Base-by-base conservation (phyloP, 306 rosid species). In the Prunus armeniaca region DNA sequence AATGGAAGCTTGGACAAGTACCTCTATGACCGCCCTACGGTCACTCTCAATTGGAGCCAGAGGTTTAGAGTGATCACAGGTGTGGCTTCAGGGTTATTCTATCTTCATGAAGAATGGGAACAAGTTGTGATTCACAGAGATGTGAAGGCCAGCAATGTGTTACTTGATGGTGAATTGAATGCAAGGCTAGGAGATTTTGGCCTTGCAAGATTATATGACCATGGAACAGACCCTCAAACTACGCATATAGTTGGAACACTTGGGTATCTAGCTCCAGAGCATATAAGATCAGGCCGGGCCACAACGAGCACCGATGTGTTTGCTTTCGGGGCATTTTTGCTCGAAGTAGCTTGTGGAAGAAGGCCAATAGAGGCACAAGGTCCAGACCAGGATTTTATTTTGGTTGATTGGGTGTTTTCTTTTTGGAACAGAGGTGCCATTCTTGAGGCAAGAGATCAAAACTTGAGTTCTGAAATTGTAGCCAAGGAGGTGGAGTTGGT, bases 271-370 rank as follows among this genome's bases (percentile, higher is more conserved):
- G 74, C 62, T 2, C 62, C 62, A 2, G 62, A 56, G 13, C 13
- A 56, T 11, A 56, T 0, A 20, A 19, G 62, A 56, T 6, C 62
- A 9, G 62, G 62, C 27, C 4, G 25, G 27, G 62, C 62, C 27
- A 56, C 62, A 19, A 56, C 12, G 8, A 51, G 7, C 57, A 51
- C 57, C 0, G 57, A 51, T 51, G 56, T 51, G 56, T 51, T 12
- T 25, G 74, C 74, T 51, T 69, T 51, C 4, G 74, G 61, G 28
- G 74, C 62, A 0, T 70, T 70, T 28, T 17, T 70, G 62, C 74
- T 70, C 0, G 74, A 51, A 6, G 62, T 70, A 1, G 74, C 74
- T 50, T 51, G 74, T 19, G 74, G 62, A 51, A 70, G 74, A 50
- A 70, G 10, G 61, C 62, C 74, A 2, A 17, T 18, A 27, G 24